Conservation (phyloP, 768 basidiomycete species). For the Symmetrospora coprosmae region DNA sequence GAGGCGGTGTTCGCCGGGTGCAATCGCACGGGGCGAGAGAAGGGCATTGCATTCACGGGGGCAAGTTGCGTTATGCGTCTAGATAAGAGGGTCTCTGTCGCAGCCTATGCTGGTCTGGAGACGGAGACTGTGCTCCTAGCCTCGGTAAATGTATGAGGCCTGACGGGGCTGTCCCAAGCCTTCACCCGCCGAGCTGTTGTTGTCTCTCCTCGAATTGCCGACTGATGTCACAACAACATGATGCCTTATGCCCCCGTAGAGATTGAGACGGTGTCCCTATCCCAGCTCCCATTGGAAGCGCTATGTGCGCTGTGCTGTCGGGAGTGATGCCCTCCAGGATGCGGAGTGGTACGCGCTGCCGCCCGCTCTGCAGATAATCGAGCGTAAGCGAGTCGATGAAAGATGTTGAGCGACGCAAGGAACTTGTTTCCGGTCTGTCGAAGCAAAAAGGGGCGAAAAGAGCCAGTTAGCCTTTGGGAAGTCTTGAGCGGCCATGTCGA, state of each 20-base stretch:
- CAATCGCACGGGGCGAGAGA: constrained; percentile 30
- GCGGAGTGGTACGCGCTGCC: background rate
- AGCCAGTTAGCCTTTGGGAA: too few species aligned
- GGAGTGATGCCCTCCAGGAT: too few species aligned
- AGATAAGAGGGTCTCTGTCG: constrained; percentile 9
- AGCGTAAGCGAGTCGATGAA: constrained; percentile 75
- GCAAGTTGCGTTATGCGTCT: constrained; percentile 25
- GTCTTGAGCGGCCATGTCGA: background rate
- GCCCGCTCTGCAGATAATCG: constrained; percentile 41
- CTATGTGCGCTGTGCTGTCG: too few species aligned
- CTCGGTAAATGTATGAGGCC: too few species aligned
- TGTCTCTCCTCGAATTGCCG: too few species aligned
- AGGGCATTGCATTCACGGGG: constrained; percentile 28
- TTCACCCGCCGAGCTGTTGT: too few species aligned
- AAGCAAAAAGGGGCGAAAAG: background rate
- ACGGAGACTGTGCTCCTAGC: constrained; percentile 22
- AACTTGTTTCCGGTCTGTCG: constrained; percentile 62
- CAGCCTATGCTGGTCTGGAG: constrained; percentile 24
- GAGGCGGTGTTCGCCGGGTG: constrained; percentile 23
- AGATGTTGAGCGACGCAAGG: constrained; percentile 66
- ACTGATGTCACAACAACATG: too few species aligned
- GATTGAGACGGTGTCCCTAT: too few species aligned
- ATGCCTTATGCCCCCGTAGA: too few species aligned
- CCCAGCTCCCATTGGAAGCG: too few species aligned
- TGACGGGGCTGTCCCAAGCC: too few species aligned